These are phyloP conservation scores for Cryptococcus sp. DNA, from an alignment of 1,284 basidiomycete species.

Conservation along the genomic window DNA sequence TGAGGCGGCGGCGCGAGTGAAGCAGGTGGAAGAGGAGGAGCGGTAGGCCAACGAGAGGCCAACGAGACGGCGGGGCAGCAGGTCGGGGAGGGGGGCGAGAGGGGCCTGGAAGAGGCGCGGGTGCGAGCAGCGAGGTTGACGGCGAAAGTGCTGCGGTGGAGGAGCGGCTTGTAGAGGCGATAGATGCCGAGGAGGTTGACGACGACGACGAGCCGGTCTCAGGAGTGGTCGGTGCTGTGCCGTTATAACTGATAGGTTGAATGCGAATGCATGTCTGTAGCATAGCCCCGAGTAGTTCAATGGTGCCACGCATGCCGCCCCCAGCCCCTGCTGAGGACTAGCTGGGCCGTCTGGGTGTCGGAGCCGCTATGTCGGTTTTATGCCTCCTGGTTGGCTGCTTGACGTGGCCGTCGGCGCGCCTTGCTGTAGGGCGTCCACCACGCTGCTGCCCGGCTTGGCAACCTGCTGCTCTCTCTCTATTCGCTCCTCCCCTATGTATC, in stretches of 20 bases:
- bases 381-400: background rate
- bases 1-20: conserved; percentile 3
- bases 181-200: background rate
- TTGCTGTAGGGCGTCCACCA: conserved; percentile 6
- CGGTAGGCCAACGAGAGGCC: background rate
- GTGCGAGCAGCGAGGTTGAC: background rate
- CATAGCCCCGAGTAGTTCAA: background rate
- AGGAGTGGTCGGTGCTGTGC: conserved; percentile 5
- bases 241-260: conserved; percentile 2
- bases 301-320: too few relatives aligned
- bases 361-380: background rate
- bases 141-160: background rate
- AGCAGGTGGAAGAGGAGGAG: conserved; percentile 4
- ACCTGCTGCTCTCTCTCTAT: conserved; percentile 5
- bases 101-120: background rate
- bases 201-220: background rate
- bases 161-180: background rate
- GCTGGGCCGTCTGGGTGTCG: too few relatives aligned
- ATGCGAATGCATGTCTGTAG: conserved; percentile 1
- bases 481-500: conserved; percentile 13
- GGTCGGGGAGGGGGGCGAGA: background rate
- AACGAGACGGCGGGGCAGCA: background rate
- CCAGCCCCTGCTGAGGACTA: too few relatives aligned
- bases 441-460: background rate
- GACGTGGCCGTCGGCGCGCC: conserved; percentile 6